These are phyloP conservation scores for Murraya koenigii DNA, from an alignment of 345 rosid genomes.

Conservation along the genomic window DNA sequence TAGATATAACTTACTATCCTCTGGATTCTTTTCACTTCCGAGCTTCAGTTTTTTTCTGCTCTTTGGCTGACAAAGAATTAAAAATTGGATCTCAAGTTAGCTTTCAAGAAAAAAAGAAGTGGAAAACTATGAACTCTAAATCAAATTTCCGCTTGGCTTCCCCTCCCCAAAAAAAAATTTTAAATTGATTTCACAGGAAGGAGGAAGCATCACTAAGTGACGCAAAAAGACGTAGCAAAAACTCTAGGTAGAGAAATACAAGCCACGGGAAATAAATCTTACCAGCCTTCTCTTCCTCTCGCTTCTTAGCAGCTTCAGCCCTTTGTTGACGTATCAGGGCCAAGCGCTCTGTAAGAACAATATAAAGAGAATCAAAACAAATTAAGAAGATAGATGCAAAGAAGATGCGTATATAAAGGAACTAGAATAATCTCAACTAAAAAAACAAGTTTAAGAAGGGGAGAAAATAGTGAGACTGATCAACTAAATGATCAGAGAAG, in stretches of 20 bases:
- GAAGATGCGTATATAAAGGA: neutral
- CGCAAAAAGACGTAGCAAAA: neutral
- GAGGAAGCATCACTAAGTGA: slow-evolving; percentile 1
- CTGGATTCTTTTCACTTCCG: slow-evolving; percentile 35
- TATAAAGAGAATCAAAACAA: neutral
- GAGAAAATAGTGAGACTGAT: neutral
- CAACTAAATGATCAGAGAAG: neutral
- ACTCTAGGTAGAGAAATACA: neutral
- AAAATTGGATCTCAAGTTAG: slow-evolving; percentile 15
- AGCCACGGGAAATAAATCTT: slow-evolving; percentile 3
- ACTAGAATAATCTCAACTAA: neutral
- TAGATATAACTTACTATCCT: neutral
- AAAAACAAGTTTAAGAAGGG: neutral
- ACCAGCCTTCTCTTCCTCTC: slow-evolving; percentile 69
- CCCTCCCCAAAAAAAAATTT: neutral
- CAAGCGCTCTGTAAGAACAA: slow-evolving; percentile 57
- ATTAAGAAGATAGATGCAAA: neutral
- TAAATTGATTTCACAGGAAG: neutral
- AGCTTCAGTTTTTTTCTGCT: slow-evolving; percentile 46
- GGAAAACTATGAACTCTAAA: neutral
- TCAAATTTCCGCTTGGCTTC: neutral
- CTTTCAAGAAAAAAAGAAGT: neutral
- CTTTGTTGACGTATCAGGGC: slow-evolving; percentile 85
- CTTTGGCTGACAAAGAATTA: slow-evolving; percentile 34
- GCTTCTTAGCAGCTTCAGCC: slow-evolving; percentile 67